phyloP scores from a whole-genome alignment of 1,284 basidiomycete genomes.

The Ceratobasidium sp. region DNA sequence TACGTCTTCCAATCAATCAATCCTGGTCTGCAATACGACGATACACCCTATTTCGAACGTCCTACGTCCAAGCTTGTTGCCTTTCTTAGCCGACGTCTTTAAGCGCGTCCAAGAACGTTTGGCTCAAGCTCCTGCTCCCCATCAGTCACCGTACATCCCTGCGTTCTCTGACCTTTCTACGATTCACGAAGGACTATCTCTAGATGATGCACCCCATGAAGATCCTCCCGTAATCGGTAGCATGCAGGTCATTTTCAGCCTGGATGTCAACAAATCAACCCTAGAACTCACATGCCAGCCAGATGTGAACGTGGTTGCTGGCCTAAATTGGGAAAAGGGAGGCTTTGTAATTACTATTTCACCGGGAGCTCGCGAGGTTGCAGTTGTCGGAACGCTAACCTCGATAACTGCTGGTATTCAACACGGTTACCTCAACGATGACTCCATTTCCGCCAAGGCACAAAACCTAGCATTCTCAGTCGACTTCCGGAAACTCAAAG shows the following conservation, averaged over 20 bases:
- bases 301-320: constrained; percentile 86
- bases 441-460: constrained; percentile 76
- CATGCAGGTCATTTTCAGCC: constrained; percentile 78
- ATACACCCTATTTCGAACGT: constrained; percentile 87
- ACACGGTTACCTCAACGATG: constrained; percentile 81
- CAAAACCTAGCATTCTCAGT: constrained; percentile 73
- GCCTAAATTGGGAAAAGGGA: constrained; percentile 88
- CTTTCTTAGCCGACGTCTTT: constrained; percentile 80
- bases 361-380: constrained; percentile 71
- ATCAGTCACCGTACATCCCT: constrained; percentile 44
- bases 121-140: constrained; percentile 51
- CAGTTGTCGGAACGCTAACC: constrained; percentile 78
- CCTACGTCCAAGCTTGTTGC: constrained; percentile 78
- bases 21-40: constrained; percentile 76
- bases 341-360: constrained; percentile 82
- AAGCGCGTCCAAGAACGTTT: constrained; percentile 69
- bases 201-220: constrained; percentile 30
- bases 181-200: constrained; percentile 41
- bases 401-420: constrained; percentile 80
- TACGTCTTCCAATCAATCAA: constrained; percentile 57
- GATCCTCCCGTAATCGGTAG: constrained; percentile 39
- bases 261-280: constrained; percentile 87
- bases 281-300: constrained; percentile 85
- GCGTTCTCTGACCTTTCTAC: constrained; percentile 45
- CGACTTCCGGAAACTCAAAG: constrained; percentile 63